These are phyloP conservation scores for Iris macrosiphon DNA, from an alignment of 106 monocot genomes.

Conservation along the genomic window DNA sequence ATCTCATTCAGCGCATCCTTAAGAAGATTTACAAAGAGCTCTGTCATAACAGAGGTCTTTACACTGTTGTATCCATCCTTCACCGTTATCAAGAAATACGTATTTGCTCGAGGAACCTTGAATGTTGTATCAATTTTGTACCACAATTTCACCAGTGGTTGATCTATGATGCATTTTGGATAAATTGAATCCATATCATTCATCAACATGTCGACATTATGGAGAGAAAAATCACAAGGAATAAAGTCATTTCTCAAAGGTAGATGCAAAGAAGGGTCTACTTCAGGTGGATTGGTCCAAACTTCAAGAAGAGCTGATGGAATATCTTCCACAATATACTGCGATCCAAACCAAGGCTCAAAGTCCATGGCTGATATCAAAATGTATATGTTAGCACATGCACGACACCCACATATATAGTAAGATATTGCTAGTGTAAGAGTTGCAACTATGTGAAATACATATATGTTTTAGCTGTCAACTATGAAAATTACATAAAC, in stretches of 20 bases:
- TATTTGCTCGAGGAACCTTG: constrained; percentile 87
- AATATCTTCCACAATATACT: constrained; percentile 81
- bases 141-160: constrained; percentile 81
- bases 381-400: not conserved
- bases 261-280: constrained; percentile 64
- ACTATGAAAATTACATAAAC: not conserved
- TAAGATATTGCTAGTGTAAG: not conserved
- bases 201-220: constrained; percentile 30
- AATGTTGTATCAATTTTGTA: constrained; percentile 84
- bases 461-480: not conserved
- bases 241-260: constrained; percentile 90
- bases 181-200: constrained; percentile 2
- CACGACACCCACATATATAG: not conserved
- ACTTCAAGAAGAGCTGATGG: constrained; percentile 42
- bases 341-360: constrained; percentile 98
- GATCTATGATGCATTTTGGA: constrained; percentile 74
- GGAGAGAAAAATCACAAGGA: constrained; percentile 65
- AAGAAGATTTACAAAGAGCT: constrained; percentile 77
- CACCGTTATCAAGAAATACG: constrained; percentile 84
- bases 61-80: constrained; percentile 70
- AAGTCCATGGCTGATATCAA: constrained; percentile 45
- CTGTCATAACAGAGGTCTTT: constrained; percentile 66
- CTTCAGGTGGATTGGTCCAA: constrained; percentile 58
- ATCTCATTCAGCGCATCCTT: constrained; percentile 94
- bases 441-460: constrained; percentile 5